Conservation (phyloP, 768 basidiomycete genomes). For the Porphyrellus cyaneotinctus region DNA sequence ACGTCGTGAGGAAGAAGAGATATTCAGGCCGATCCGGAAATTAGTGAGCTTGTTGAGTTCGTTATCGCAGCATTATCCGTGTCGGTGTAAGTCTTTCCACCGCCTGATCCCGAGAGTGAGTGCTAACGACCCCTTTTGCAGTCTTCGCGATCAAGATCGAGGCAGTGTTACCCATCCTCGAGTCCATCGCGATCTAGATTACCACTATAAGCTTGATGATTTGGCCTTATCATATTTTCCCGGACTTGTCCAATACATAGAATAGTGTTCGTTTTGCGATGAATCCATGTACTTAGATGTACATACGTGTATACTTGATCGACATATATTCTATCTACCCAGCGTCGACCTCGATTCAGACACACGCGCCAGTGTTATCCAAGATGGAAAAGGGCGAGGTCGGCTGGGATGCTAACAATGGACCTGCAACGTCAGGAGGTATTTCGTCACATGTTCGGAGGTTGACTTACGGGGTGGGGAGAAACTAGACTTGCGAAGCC, state of each 20-base stretch:
- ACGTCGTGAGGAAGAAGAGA: conserved; percentile 12
- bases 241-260: too few relatives aligned
- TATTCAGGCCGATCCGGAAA: conserved; percentile 13
- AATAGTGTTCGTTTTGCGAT: not conserved
- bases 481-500: conserved; percentile 16
- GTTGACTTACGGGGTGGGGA: conserved; percentile 24
- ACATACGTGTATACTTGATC: not conserved
- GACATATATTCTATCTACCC: not conserved
- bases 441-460: not conserved
- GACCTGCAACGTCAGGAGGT: not conserved
- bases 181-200: conserved; percentile 11
- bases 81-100: conserved; percentile 15
- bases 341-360: not conserved
- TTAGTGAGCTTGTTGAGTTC: conserved; percentile 15
- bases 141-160: conserved; percentile 25
- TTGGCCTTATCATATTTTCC: too few relatives aligned
- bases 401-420: conserved; percentile 19
- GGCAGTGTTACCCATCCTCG: conserved; percentile 22
- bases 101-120: not conserved
- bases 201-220: too few relatives aligned
- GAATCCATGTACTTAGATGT: not conserved
- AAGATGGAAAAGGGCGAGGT: conserved; percentile 27
- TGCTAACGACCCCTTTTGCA: not conserved
- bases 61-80: conserved; percentile 17
- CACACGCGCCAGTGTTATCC: conserved; percentile 18